A percentile compares a stretch with the other conserved stretches of the same genome.
Evolutionary conservation across 108 stramenopile genomes (phyloP).

Genomic region (Bacterosira constricta): DNA sequence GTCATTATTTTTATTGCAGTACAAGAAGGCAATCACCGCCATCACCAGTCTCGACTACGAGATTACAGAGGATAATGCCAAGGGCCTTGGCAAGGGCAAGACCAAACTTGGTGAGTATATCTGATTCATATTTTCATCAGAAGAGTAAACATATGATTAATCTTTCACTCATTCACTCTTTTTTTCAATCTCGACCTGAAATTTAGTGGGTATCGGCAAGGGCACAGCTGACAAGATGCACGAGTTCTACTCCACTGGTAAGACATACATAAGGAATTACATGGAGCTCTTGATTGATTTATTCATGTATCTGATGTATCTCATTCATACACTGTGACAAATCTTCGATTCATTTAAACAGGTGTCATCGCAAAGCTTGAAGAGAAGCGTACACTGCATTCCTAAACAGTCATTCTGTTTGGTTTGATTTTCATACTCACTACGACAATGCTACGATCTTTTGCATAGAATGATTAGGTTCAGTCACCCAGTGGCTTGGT

Average conservation of each 20-base stretch:
- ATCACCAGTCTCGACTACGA: constrained; percentile 61
- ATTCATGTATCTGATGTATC: too few relatives aligned
- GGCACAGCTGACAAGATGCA: constrained; percentile 69
- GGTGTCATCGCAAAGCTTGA: constrained; percentile 71
- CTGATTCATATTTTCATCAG: background rate
- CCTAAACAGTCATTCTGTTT: too few relatives aligned
- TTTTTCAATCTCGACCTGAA: too few relatives aligned
- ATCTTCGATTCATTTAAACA: too few relatives aligned
- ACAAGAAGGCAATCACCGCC: constrained; percentile 53
- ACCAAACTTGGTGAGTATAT: constrained; percentile 62
- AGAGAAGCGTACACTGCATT: constrained; percentile 55
- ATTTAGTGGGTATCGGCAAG: constrained; percentile 63
- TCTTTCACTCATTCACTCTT: background rate
- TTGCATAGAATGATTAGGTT: too few relatives aligned
- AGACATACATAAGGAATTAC: too few relatives aligned
- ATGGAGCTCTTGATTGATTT: too few relatives aligned
- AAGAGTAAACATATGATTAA: background rate
- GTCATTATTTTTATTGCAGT: background rate
- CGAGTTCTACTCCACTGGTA: constrained; percentile 73
- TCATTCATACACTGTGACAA: too few relatives aligned
- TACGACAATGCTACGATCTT: too few relatives aligned
- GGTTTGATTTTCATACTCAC: too few relatives aligned
- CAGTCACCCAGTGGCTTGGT: too few relatives aligned
- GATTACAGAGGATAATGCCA: constrained; percentile 76
- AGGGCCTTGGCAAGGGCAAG: constrained; percentile 74